Conservation (phyloP, 305 asterid genomes). For the Plantago rigida region DNA sequence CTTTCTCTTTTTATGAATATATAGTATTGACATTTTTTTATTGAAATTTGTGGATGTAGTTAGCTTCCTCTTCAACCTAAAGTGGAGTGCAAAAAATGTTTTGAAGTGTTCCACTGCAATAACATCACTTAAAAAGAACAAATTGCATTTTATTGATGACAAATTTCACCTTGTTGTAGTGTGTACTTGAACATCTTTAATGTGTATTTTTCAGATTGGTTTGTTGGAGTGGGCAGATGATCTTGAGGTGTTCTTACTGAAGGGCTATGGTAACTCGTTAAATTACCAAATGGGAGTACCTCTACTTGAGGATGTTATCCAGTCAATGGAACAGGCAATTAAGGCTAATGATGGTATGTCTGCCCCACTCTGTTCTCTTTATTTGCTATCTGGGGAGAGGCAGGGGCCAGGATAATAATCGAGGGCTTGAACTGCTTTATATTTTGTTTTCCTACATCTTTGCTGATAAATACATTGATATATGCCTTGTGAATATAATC, state of each 20-base stretch:
- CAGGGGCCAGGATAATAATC: conserved; percentile 9
- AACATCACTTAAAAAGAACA: background rate
- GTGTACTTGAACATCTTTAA: conserved; percentile 12
- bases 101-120: background rate
- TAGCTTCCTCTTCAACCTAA: background rate
- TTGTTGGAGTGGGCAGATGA: conserved; percentile 94
- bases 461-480: no score
- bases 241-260: conserved; percentile 69
- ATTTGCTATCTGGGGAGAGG: background rate
- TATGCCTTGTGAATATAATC: no score
- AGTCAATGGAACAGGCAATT: conserved; percentile 83
- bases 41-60: conserved; percentile 2
- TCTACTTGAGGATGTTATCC: conserved; percentile 72
- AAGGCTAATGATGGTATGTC: conserved; percentile 61
- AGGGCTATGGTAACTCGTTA: conserved; percentile 82
- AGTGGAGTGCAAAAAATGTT: background rate
- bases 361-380: conserved; percentile 12
- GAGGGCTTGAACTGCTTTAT: background rate
- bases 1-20: conserved; percentile 11
- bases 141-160: background rate
- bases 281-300: conserved; percentile 93
- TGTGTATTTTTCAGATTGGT: conserved; percentile 40
- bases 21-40: background rate
- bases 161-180: conserved; percentile 4
- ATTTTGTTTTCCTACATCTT: background rate